Percentiles rank a stretch among this genome's conserved stretches.
These are phyloP conservation scores for Rhynchospora pubera DNA, from an alignment of 176 grass and related monocot genomes.

Conservation along the genomic window DNA sequence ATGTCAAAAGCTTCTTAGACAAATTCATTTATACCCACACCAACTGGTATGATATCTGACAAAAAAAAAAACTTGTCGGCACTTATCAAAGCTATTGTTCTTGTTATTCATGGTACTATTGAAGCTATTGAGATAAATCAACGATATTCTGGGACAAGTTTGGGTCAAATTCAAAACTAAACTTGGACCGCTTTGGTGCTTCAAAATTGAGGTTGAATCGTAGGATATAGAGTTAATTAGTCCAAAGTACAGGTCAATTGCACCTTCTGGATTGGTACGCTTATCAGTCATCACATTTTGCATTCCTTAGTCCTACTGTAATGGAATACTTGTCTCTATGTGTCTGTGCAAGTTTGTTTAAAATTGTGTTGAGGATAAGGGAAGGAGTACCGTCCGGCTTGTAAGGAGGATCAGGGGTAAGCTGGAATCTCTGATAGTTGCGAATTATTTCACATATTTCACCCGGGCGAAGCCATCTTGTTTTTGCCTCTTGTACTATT, in stretches of 20 bases:
- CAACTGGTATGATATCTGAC: background rate
- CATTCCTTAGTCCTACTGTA: background rate
- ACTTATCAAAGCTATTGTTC: background rate
- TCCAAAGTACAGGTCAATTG: background rate
- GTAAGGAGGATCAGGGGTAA: slow-evolving; percentile 39
- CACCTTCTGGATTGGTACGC: background rate
- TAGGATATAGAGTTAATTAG: background rate
- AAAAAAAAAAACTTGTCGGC: background rate
- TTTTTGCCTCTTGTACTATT: slow-evolving; percentile 38
- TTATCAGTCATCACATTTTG: background rate
- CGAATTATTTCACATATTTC: slow-evolving; percentile 49
- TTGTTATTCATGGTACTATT: background rate
- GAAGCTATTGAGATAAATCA: background rate
- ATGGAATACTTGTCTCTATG: background rate
- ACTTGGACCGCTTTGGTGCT: background rate
- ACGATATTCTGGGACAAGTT: background rate
- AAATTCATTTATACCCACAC: background rate
- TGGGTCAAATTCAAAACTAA: background rate
- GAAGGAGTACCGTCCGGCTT: slow-evolving; percentile 29
- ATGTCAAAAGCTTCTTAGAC: background rate
- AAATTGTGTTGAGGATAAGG: background rate
- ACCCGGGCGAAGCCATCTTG: slow-evolving; percentile 40
- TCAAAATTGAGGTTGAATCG: background rate
- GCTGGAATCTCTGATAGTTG: slow-evolving; percentile 31
- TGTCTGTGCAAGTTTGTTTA: background rate